Evolutionary conservation across 257 asterid genomes (phyloP).

Genomic region (Solanum medicagineum): DNA sequence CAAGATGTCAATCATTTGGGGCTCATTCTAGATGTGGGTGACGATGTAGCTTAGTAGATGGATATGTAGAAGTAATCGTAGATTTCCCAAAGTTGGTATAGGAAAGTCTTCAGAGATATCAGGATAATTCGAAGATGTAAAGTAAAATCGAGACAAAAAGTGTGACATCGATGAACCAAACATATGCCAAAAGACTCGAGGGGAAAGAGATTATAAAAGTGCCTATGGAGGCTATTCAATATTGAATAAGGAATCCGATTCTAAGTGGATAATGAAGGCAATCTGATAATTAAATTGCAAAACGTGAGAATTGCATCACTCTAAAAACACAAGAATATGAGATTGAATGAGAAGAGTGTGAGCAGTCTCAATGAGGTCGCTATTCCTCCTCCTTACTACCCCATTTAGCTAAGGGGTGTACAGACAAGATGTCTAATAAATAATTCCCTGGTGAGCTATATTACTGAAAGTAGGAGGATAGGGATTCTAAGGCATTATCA

Average conservation of each 20-base stretch:
- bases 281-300: no score
- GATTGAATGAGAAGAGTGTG: not conserved
- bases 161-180: no score
- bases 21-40: not conserved
- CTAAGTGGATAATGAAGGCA: no score
- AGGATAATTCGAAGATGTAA: not conserved
- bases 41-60: not conserved
- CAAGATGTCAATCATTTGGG: not conserved
- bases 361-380: not conserved
- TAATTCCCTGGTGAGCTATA: not conserved
- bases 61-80: not conserved
- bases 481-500: not conserved
- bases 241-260: no score
- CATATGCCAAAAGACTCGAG: no score
- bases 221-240: no score
- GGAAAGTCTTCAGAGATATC: not conserved
- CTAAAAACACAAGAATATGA: no score
- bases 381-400: not conserved
- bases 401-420: not conserved
- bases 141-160: not conserved
- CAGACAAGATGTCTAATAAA: not conserved
- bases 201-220: no score
- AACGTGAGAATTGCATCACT: no score
- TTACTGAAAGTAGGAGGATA: not conserved
- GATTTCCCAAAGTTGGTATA: not conserved